Evolutionary conservation across 371 early-diverging fungal genomes (phyloP).

Genomic region (Capniomyces stellatus): DNA sequence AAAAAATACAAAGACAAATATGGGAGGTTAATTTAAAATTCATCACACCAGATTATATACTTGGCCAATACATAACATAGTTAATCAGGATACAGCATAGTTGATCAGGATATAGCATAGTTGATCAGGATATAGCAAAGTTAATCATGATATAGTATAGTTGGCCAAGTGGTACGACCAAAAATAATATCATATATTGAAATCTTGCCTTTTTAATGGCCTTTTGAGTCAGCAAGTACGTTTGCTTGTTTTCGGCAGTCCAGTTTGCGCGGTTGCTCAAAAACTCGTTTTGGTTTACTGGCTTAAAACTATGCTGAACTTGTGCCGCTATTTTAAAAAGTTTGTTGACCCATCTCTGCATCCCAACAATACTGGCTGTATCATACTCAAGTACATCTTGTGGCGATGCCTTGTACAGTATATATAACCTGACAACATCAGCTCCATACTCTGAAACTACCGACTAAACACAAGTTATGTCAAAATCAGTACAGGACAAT

Average conservation of each 20-base stretch:
- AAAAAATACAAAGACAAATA: slow-evolving; percentile 7
- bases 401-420: slow-evolving; percentile 81
- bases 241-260: slow-evolving; percentile 36
- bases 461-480: neutral
- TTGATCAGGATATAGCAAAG: no score
- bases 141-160: no score
- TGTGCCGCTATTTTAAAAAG: slow-evolving; percentile 14
- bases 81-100: no score
- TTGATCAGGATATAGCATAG: no score
- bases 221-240: slow-evolving; percentile 28
- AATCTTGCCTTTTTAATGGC: slow-evolving; percentile 31
- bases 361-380: slow-evolving; percentile 72
- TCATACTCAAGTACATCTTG: slow-evolving; percentile 84
- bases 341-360: slow-evolving; percentile 59
- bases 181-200: no score
- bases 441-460: slow-evolving; percentile 39
- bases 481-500: no score
- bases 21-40: no score
- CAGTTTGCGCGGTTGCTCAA: slow-evolving; percentile 12
- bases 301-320: neutral
- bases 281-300: neutral
- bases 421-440: slow-evolving; percentile 70
- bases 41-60: no score
- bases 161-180: no score
- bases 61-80: no score